phyloP scores from a whole-genome alignment of 257 asterid genomes.

The Plectranthus barbatus region DNA sequence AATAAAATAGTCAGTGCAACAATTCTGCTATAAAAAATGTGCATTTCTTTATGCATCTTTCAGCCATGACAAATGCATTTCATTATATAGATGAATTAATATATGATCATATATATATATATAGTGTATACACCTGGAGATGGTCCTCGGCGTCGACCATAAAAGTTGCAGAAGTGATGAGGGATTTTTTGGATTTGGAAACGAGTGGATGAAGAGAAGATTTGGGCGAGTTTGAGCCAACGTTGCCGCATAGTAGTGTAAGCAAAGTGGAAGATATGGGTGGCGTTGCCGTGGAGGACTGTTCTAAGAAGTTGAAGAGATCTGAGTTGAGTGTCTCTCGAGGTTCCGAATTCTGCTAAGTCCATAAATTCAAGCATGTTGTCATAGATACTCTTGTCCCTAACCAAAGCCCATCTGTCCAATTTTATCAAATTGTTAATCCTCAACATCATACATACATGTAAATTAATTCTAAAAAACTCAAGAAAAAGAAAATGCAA shows the following conservation, averaged over 20 bases:
- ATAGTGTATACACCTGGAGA: conserved; percentile 56
- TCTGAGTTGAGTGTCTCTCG: conserved; percentile 57
- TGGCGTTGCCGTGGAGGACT: conserved; percentile 29
- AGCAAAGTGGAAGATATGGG: conserved; percentile 33
- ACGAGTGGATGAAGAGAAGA: conserved; percentile 35
- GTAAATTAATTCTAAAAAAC: no score
- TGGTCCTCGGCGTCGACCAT: conserved; percentile 42
- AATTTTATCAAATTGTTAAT: no score
- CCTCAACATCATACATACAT: no score
- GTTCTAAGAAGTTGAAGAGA: conserved; percentile 47
- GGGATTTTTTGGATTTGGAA: conserved; percentile 47
- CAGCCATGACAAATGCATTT: no score
- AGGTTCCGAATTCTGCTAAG: conserved; percentile 37
- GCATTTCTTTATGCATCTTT: no score
- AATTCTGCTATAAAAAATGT: no score
- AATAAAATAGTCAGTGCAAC: no score
- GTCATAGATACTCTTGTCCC: conserved; percentile 34
- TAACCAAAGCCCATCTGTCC: no score
- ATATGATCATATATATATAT: no score
- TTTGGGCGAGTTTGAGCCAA: conserved; percentile 39
- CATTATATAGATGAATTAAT: no score
- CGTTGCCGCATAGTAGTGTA: conserved; percentile 41
- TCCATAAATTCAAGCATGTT: conserved; percentile 25
- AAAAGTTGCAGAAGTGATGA: conserved; percentile 45
- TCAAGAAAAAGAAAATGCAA: no score